Base-by-base conservation (phyloP, 768 basidiomycete genomes). In the Pilatotrama ljubarskyi region DNA sequence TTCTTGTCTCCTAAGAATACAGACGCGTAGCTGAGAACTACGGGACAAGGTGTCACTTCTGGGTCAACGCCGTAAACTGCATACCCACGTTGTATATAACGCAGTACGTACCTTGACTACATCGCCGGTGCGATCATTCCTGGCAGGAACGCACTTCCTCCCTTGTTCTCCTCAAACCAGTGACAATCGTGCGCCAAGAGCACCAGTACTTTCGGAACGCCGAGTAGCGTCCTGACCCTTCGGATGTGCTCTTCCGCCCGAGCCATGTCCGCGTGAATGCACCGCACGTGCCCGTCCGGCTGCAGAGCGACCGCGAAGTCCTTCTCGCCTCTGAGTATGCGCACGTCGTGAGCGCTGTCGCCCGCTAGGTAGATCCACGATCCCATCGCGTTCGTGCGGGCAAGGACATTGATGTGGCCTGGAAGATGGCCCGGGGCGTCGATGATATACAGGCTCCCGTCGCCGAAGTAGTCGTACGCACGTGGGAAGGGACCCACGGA, bases 331-430 rank as follows among this genome's bases (percentile, higher is more conserved):
- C 75, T 80, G 55, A 85, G 68, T 46, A 85, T 71, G n/a, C 78
- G 75, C 71, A 76, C 75, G 65, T 84, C 79, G 65, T 86, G 85
- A 2, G 81, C 84, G 59, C 81, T 80, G 66, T 86, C 84, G 0
- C 80, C 84, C 3, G 74, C 84, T 9, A 85, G 74, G 62, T 78
- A 81, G 11, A 86, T 73, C 84, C 85, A 87, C 0, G 72, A 78
- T 11, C 82, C 82, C 24, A 79, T 76, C 3, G 77, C 54, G 17
- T 82, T 83, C 4, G 83, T 84, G 40, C 85, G 82, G 5, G 76
- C 82, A 8, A 84, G 77, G 40, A 81, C 64, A 62, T 82, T 84
- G 58, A 85, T 64, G 53, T 87, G 84, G 0, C 85, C 85, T 0
- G 71, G 68, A 20, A 83, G 67, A 65, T 86, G 84, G 0, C 85